Conservation (phyloP, 179 eudicot genomes). For the Monotropa hypopitys region DNA sequence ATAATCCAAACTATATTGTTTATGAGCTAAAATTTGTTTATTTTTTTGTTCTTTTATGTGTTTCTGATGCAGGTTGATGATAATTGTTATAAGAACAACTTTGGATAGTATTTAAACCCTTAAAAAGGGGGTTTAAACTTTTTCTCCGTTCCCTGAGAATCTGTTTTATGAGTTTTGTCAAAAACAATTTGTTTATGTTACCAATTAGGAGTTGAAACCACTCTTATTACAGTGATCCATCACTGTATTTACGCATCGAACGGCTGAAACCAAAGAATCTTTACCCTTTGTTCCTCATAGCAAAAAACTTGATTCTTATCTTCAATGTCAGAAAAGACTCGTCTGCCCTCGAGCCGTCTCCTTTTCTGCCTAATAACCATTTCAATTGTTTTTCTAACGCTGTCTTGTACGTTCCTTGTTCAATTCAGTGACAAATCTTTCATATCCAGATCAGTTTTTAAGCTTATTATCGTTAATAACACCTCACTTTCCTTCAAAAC, state of each 20-base stretch:
- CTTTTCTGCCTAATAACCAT: conserved; percentile 39
- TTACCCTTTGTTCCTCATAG: neutral
- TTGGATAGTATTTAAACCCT: conserved; percentile 6
- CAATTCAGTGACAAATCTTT: conserved; percentile 35
- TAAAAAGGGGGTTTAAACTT: conserved; percentile 5
- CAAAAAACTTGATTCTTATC: neutral
- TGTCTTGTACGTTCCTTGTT: conserved; percentile 42
- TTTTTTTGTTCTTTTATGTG: neutral
- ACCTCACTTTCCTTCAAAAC: conserved; percentile 16
- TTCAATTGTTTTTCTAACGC: conserved; percentile 35
- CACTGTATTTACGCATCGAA: neutral
- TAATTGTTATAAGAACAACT: neutral
- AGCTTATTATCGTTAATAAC: conserved; percentile 23
- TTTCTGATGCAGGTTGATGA: conserved; percentile 9
- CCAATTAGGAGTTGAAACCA: neutral
- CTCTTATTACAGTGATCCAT: neutral
- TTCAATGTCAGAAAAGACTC: conserved; percentile 47
- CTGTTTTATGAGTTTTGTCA: conserved; percentile 11
- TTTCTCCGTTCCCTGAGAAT: conserved; percentile 4
- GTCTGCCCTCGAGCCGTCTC: conserved; percentile 34
- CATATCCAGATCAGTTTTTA: conserved; percentile 33
- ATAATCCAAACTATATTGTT: neutral
- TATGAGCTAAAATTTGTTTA: neutral
- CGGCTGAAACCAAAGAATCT: conserved; percentile 2
- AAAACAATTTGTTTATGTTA: neutral